Evolutionary conservation across 441 rosid species (phyloP).

Genomic region (Flueggea neowawraea): DNA sequence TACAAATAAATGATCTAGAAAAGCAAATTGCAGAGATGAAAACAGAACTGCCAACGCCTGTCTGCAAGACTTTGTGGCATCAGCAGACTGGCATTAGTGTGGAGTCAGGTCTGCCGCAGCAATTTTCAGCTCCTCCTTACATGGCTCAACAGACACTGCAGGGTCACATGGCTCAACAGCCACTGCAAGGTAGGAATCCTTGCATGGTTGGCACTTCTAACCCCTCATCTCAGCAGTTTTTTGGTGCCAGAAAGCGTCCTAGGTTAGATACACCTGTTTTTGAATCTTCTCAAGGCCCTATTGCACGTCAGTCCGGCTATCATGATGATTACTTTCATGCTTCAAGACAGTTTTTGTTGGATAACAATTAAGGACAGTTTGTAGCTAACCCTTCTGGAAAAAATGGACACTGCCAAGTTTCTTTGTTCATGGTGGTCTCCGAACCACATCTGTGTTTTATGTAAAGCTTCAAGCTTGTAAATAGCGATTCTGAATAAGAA

Average conservation of each 20-base stretch:
- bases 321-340: too few species aligned
- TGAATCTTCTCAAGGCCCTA: too few species aligned
- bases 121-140: neutral
- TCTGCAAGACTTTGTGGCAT: neutral
- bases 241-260: constrained; percentile 26
- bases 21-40: constrained; percentile 6
- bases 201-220: constrained; percentile 2
- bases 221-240: constrained; percentile 5
- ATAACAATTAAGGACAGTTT: too few species aligned
- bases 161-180: neutral
- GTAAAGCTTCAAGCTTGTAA: too few species aligned
- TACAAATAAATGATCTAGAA: constrained; percentile 8
- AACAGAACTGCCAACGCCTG: neutral
- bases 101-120: constrained; percentile 2
- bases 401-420: too few species aligned
- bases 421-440: too few species aligned
- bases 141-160: constrained; percentile 3
- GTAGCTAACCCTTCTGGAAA: too few species aligned
- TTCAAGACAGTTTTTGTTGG: too few species aligned
- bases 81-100: neutral
- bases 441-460: too few species aligned
- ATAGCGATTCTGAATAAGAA: too few species aligned
- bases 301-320: too few species aligned
- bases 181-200: neutral
- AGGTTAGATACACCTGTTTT: constrained; percentile 11